Evolutionary conservation across 129 eudicot species (phyloP).

Genomic region (Ambrosia trifida): DNA sequence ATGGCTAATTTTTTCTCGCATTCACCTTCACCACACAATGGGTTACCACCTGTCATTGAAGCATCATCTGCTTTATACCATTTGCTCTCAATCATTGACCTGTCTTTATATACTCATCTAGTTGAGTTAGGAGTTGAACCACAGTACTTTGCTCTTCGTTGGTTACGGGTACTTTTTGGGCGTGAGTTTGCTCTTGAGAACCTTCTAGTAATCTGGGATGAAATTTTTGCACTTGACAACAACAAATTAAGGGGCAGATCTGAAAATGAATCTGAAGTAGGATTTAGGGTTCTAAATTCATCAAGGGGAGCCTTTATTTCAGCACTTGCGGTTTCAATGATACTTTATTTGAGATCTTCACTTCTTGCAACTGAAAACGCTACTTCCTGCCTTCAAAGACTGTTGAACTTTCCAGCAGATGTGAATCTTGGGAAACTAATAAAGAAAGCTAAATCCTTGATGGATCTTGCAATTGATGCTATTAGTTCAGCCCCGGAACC

Average conservation of each 20-base stretch:
- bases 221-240: conserved; percentile 76
- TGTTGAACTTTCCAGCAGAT: conserved; percentile 78
- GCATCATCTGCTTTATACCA: conserved; percentile 87
- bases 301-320: conserved; percentile 82
- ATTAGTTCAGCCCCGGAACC: conserved; percentile 38
- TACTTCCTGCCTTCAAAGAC: conserved; percentile 80
- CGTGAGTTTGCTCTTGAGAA: conserved; percentile 83
- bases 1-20: conserved; percentile 84
- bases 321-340: conserved; percentile 86
- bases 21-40: conserved; percentile 53
- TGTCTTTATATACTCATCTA: conserved; percentile 79
- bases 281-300: conserved; percentile 56
- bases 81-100: conserved; percentile 74
- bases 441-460: conserved; percentile 73
- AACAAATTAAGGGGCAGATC: conserved; percentile 17
- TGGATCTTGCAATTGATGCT: conserved; percentile 64
- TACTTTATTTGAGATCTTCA: conserved; percentile 71
- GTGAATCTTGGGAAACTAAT: conserved; percentile 53
- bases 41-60: conserved; percentile 82
- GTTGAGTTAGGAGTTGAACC: conserved; percentile 97
- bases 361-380: conserved; percentile 91
- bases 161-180: conserved; percentile 89
- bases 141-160: conserved; percentile 90
- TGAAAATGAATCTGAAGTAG: conserved; percentile 39
- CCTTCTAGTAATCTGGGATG: conserved; percentile 84